Percentiles rank a stretch among this genome's conserved stretches.
Conservation (phyloP, 495 filamentous ascomycete species). For the Letharia lupina region DNA sequence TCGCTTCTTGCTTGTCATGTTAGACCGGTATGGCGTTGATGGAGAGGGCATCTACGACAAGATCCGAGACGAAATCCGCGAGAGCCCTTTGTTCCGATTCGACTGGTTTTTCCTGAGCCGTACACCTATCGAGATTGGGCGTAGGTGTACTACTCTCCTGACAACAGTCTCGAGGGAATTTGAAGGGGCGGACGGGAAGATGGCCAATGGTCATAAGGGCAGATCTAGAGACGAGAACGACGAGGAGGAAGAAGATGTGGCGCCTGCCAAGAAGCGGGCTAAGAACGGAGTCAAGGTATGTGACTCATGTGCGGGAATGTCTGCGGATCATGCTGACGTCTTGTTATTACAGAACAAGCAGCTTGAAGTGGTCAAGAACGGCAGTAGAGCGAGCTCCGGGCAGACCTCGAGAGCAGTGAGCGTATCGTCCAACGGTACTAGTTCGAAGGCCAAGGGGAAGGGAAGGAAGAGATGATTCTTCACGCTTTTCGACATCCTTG, state of each 20-base stretch:
- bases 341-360: slow-evolving; percentile 46
- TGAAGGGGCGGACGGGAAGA: slow-evolving; percentile 53
- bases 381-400: slow-evolving; percentile 43
- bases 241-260: slow-evolving; percentile 73
- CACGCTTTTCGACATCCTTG: neutral
- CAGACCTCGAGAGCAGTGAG: slow-evolving; percentile 51
- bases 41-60: slow-evolving; percentile 75
- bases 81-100: slow-evolving; percentile 91
- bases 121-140: slow-evolving; percentile 84
- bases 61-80: slow-evolving; percentile 86
- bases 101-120: slow-evolving; percentile 98
- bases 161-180: slow-evolving; percentile 93
- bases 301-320: slow-evolving; percentile 2
- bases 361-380: slow-evolving; percentile 49
- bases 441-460: slow-evolving; percentile 45
- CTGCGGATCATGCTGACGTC: slow-evolving; percentile 2
- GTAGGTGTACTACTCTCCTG: slow-evolving; percentile 87
- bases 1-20: slow-evolving; percentile 85
- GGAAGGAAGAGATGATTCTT: slow-evolving; percentile 29
- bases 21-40: slow-evolving; percentile 84
- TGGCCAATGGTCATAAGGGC: slow-evolving; percentile 45
- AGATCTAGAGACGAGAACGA: slow-evolving; percentile 69
- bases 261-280: slow-evolving; percentile 84
- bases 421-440: slow-evolving; percentile 43
- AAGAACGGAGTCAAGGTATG: slow-evolving; percentile 71